These are phyloP conservation scores for Saraca asoca DNA, from an alignment of 331 rosid genomes.

Conservation along the genomic window DNA sequence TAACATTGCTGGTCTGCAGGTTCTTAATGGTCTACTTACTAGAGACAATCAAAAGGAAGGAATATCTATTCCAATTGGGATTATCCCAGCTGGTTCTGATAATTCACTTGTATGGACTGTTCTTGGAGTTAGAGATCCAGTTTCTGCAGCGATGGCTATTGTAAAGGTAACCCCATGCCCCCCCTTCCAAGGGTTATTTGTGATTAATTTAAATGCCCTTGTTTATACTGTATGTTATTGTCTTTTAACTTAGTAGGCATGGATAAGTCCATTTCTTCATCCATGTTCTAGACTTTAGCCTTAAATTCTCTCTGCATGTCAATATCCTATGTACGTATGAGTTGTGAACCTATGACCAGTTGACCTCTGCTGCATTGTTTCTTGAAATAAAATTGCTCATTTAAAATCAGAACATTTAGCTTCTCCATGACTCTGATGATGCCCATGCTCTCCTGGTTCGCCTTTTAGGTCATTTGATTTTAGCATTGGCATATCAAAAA, in stretches of 20 bases:
- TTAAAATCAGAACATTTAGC: not conserved
- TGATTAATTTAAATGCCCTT: constrained; percentile 16
- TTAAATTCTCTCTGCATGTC: constrained; percentile 9
- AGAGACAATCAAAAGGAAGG: constrained; percentile 99
- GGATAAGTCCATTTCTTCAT: constrained; percentile 20
- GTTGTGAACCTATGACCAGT: no score
- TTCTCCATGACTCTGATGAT: no score
- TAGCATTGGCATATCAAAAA: constrained; percentile 11
- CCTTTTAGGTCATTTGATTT: constrained; percentile 10
- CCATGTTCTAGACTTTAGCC: constrained; percentile 33
- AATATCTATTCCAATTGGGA: constrained; percentile 97
- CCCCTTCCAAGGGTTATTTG: no score
- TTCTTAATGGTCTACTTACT: constrained; percentile 89
- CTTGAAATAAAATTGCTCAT: constrained; percentile 18
- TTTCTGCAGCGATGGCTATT: constrained; percentile 98
- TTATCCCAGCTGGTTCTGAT: constrained; percentile 98
- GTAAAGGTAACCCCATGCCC: constrained; percentile 67
- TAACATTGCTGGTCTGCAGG: constrained; percentile 59
- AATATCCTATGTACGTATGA: constrained; percentile 1
- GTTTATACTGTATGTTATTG: not conserved
- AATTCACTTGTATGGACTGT: constrained; percentile 98
- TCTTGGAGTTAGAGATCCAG: constrained; percentile 96
- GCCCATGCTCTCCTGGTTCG: not conserved
- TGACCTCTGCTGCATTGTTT: not conserved
- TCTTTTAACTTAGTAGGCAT: constrained; percentile 1